Conservation (phyloP, 768 basidiomycete species). For the Serpula lacrymans region DNA sequence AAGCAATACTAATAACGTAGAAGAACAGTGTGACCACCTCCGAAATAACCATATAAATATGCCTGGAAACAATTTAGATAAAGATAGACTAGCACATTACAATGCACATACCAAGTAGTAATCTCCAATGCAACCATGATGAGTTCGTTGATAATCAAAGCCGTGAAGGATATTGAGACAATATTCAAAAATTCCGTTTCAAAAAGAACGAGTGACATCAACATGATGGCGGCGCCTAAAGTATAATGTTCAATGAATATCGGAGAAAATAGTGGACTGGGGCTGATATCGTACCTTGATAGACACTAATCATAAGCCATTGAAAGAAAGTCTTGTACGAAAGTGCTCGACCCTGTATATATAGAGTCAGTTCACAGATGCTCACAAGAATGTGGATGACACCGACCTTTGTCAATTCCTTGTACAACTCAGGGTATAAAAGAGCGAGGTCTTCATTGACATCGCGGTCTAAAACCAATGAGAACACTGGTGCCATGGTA, state of each 20-base stretch:
- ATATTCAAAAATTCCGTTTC: slow-evolving; percentile 98
- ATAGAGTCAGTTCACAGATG: slow-evolving; percentile 3
- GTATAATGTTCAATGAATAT: slow-evolving; percentile 1
- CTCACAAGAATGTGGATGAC: not conserved
- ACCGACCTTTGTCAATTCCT: slow-evolving; percentile 90
- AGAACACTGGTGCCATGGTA: slow-evolving; percentile 99
- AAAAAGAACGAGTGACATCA: slow-evolving; percentile 92
- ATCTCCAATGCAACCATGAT: slow-evolving; percentile 99
- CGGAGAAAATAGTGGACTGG: not conserved
- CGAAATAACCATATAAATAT: slow-evolving; percentile 90
- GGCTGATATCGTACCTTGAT: slow-evolving; percentile 86
- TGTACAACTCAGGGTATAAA: slow-evolving; percentile 96
- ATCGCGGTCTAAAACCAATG: slow-evolving; percentile 91
- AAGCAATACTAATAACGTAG: slow-evolving; percentile 88
- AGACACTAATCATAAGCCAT: slow-evolving; percentile 96
- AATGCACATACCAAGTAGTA: slow-evolving; percentile 76
- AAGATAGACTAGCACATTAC: not conserved
- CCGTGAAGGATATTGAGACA: slow-evolving; percentile 97
- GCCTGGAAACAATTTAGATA: slow-evolving; percentile 47
- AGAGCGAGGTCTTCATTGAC: slow-evolving; percentile 94
- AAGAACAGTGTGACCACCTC: slow-evolving; percentile 86
- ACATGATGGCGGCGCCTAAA: slow-evolving; percentile 95
- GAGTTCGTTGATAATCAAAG: slow-evolving; percentile 92
- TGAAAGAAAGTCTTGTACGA: slow-evolving; percentile 99
- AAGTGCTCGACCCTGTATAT: slow-evolving; percentile 75